Evolutionary conservation across 257 asterid species (phyloP).

Genomic region (Jacaranda copaia): DNA sequence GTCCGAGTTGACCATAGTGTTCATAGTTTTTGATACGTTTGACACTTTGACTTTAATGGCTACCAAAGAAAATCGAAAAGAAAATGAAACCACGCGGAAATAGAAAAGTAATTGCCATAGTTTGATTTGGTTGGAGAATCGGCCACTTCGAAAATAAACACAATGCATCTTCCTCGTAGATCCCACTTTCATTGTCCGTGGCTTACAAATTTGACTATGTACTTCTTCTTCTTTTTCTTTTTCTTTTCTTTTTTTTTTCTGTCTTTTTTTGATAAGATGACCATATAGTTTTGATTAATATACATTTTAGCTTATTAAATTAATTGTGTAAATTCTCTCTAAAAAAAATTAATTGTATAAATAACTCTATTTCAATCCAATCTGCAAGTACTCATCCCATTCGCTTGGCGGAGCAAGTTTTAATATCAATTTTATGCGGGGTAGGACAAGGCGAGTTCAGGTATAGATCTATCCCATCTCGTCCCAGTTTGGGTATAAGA

Average conservation of each 20-base stretch:
- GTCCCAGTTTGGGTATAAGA: too few relatives aligned
- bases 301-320: too few relatives aligned
- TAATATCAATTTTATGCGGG: too few relatives aligned
- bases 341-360: too few relatives aligned
- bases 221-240: background rate
- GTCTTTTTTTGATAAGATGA: background rate
- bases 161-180: slow-evolving; percentile 14
- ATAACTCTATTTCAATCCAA: too few relatives aligned
- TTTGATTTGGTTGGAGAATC: slow-evolving; percentile 2
- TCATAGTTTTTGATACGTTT: background rate
- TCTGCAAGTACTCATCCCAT: too few relatives aligned
- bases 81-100: slow-evolving; percentile 30
- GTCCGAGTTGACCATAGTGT: slow-evolving; percentile 29
- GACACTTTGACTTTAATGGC: slow-evolving; percentile 12
- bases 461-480: too few relatives aligned
- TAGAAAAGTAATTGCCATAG: background rate
- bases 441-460: too few relatives aligned
- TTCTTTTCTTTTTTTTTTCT: background rate
- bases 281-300: too few relatives aligned
- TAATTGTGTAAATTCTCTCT: too few relatives aligned
- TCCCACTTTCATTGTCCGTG: slow-evolving; percentile 21
- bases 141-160: background rate
- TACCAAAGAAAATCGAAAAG: background rate
- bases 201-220: slow-evolving; percentile 8
- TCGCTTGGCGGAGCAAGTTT: too few relatives aligned